These are phyloP conservation scores for Microbotryomycetes sp. DNA, from an alignment of 1,284 basidiomycete genomes.

Conservation along the genomic window DNA sequence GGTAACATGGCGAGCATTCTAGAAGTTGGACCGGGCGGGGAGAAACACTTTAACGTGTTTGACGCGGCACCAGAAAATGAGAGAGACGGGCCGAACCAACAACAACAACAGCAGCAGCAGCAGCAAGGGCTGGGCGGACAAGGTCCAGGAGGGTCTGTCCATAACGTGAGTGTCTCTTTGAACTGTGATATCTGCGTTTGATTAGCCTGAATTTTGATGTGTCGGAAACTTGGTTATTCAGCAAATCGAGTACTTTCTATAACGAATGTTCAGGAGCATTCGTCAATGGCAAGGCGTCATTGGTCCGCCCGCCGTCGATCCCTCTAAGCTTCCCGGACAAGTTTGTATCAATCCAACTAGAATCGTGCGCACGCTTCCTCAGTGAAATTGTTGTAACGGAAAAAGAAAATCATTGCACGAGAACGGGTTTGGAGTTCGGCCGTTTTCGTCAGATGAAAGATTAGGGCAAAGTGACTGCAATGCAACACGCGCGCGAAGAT, in stretches of 20 bases:
- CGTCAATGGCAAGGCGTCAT: no score
- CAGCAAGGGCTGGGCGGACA: neutral
- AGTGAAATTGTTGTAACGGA: no score
- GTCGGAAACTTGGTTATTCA: neutral
- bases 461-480: no score
- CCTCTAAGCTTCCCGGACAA: no score
- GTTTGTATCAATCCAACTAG: no score
- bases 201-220: neutral
- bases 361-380: no score
- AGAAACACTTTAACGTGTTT: slow-evolving; percentile 95
- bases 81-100: slow-evolving; percentile 33
- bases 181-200: neutral
- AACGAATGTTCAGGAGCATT: neutral
- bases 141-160: neutral
- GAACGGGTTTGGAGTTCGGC: no score
- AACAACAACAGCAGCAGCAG: slow-evolving; percentile 8
- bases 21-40: slow-evolving; percentile 84
- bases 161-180: neutral
- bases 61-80: slow-evolving; percentile 99
- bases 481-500: no score
- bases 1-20: slow-evolving; percentile 95
- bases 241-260: slow-evolving; percentile 28
- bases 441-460: no score
- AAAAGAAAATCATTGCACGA: no score
- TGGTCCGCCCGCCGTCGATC: no score